phyloP scores from a whole-genome alignment of 2,329 filamentous ascomycete genomes.

The Teratosphaeriaceae sp. region DNA sequence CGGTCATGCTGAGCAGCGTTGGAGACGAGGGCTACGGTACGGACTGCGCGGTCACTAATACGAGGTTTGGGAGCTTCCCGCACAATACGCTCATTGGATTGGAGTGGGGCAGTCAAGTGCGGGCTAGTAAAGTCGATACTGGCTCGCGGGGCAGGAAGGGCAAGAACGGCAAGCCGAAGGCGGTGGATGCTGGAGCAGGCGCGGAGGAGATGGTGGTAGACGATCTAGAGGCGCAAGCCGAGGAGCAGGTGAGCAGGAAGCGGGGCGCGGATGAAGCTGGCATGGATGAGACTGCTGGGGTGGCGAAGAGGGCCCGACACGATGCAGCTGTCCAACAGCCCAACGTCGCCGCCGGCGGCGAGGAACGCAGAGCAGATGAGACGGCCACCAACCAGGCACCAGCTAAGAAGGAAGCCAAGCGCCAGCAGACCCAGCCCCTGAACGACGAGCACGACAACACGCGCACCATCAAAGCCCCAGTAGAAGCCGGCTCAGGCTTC shows the following conservation, averaged over 20 bases:
- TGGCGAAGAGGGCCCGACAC: not conserved
- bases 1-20: slow-evolving; percentile 50
- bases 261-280: slow-evolving; percentile 15
- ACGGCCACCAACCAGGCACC: slow-evolving; percentile 5
- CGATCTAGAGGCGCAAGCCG: slow-evolving; percentile 32
- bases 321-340: slow-evolving; percentile 1
- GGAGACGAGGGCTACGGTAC: slow-evolving; percentile 33
- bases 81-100: slow-evolving; percentile 54
- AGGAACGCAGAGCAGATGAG: slow-evolving; percentile 41
- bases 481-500: slow-evolving; percentile 59
- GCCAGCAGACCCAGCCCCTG: not conserved
- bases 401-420: not conserved
- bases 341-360: slow-evolving; percentile 1
- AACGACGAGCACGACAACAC: not conserved
- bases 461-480: slow-evolving; percentile 31
- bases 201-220: slow-evolving; percentile 14
- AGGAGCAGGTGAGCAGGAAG: slow-evolving; percentile 14
- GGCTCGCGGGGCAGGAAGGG: slow-evolving; percentile 71
- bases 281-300: slow-evolving; percentile 1
- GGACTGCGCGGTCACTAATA: slow-evolving; percentile 61
- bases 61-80: slow-evolving; percentile 74
- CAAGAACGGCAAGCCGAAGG: not conserved
- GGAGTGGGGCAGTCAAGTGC: slow-evolving; percentile 87
- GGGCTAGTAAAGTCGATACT: slow-evolving; percentile 84
- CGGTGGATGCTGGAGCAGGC: not conserved